These are phyloP conservation scores for Parastagonospora avenae DNA, from an alignment of 2,329 filamentous ascomycete species.

Conservation along the genomic window DNA sequence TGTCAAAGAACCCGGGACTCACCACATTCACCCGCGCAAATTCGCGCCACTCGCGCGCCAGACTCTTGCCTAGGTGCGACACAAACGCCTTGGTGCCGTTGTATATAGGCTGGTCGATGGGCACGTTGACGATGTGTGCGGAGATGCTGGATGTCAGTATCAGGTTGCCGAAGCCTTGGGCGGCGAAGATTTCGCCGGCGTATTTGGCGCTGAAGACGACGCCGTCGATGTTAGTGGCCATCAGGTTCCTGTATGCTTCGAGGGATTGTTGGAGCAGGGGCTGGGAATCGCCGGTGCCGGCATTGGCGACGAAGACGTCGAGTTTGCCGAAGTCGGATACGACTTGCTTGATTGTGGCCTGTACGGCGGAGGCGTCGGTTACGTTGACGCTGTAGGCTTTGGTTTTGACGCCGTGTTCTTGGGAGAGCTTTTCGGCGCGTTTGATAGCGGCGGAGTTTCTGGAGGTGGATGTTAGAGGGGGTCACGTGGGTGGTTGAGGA, in stretches of 20 bases:
- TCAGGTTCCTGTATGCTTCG: conserved; percentile 67
- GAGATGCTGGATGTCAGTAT: conserved; percentile 73
- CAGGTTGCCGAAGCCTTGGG: conserved; percentile 59
- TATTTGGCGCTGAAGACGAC: conserved; percentile 52
- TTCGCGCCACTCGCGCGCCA: conserved; percentile 70
- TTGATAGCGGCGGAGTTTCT: conserved; percentile 60
- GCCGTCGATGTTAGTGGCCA: conserved; percentile 73
- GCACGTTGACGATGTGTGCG: conserved; percentile 81
- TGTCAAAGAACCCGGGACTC: conserved; percentile 69
- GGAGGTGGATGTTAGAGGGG: conserved; percentile 31
- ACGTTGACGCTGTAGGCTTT: conserved; percentile 69
- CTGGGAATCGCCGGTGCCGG: conserved; percentile 63
- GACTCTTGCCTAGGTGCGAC: conserved; percentile 64
- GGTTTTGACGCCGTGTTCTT: conserved; percentile 63
- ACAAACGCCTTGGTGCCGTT: conserved; percentile 64
- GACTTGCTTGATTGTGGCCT: conserved; percentile 64
- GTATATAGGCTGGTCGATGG: conserved; percentile 61
- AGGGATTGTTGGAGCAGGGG: conserved; percentile 61
- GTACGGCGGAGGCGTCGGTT: conserved; percentile 57
- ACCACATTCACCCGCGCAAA: conserved; percentile 70
- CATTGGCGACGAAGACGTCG: conserved; percentile 70
- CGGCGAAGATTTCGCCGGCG: conserved; percentile 49
- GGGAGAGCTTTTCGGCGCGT: conserved; percentile 62
- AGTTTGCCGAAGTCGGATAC: conserved; percentile 71
- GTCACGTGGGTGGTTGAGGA: no score